These are phyloP conservation scores for Xanthoceras sorbifolium DNA, from an alignment of 345 rosid species.

Conservation along the genomic window DNA sequence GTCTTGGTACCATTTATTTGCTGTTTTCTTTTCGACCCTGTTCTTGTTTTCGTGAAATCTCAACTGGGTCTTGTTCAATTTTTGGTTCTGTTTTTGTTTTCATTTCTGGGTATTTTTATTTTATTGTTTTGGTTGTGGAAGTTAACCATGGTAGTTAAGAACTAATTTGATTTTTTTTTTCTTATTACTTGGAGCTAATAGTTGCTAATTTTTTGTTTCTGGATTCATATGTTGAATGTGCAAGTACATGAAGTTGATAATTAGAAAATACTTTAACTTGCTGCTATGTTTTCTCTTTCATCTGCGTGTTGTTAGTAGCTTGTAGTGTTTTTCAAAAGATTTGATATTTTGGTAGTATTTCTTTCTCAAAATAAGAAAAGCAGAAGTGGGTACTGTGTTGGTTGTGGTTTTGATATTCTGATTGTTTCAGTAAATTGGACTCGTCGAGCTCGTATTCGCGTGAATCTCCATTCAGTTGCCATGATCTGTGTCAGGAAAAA, in stretches of 20 bases:
- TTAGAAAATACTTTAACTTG: background rate
- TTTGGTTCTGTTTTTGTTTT: background rate
- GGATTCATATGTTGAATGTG: constrained; percentile 1
- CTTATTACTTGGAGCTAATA: constrained; percentile 10
- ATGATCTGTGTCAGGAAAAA: background rate
- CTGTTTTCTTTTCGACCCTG: constrained; percentile 24
- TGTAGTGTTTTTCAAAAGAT: constrained; percentile 3
- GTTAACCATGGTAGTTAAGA: background rate
- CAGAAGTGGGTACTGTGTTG: background rate
- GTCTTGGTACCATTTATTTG: constrained; percentile 61
- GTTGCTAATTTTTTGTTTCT: background rate
- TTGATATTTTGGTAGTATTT: background rate
- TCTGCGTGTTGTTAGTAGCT: constrained; percentile 13
- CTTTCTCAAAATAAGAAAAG: background rate
- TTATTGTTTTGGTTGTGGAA: background rate
- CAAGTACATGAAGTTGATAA: background rate
- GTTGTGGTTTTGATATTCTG: background rate
- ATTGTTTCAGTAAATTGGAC: background rate
- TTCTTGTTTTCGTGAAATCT: constrained; percentile 29
- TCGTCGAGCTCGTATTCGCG: background rate
- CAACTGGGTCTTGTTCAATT: constrained; percentile 32
- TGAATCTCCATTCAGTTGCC: constrained; percentile 3
- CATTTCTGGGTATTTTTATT: background rate
- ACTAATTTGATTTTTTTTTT: background rate
- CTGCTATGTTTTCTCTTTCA: background rate